phyloP scores from a whole-genome alignment of 148 eudicot species.

The Silene conica region DNA sequence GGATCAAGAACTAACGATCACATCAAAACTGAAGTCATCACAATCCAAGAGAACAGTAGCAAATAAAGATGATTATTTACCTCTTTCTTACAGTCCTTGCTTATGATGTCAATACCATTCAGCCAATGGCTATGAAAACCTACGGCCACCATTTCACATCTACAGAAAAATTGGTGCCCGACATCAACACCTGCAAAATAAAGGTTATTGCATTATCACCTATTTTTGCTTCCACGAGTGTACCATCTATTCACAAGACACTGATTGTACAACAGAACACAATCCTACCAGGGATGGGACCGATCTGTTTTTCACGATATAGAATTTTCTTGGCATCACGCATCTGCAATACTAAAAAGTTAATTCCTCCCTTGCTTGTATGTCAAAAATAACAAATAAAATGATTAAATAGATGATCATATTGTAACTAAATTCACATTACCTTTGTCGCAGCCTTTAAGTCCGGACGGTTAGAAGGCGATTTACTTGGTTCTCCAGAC shows the following conservation, averaged over 20 bases:
- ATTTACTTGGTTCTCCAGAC: conserved; percentile 1
- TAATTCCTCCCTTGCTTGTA: background rate
- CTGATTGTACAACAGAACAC: background rate
- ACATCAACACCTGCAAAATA: conserved; percentile 71
- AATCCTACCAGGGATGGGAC: conserved; percentile 70
- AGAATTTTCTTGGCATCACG: conserved; percentile 28
- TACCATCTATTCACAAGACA: background rate
- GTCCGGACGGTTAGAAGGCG: conserved; percentile 39
- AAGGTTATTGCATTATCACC: conserved; percentile 4
- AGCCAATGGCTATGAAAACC: conserved; percentile 94
- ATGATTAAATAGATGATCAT: background rate
- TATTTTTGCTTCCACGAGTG: background rate
- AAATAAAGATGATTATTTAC: conserved; percentile 17
- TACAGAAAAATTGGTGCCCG: conserved; percentile 84
- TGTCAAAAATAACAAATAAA: background rate
- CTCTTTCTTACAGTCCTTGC: conserved; percentile 34
- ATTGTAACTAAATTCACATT: background rate
- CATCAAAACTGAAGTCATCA: background rate
- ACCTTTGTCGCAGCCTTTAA: conserved; percentile 40
- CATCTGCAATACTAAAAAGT: conserved; percentile 51
- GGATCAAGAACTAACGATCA: background rate
- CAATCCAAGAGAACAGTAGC: background rate
- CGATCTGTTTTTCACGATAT: conserved; percentile 45
- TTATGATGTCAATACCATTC: conserved; percentile 75
- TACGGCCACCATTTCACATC: conserved; percentile 88